Percentiles rank a stretch among this genome's conserved stretches.
Conservation (phyloP, 768 basidiomycete genomes). For the Cyclocybe cylindracea region DNA sequence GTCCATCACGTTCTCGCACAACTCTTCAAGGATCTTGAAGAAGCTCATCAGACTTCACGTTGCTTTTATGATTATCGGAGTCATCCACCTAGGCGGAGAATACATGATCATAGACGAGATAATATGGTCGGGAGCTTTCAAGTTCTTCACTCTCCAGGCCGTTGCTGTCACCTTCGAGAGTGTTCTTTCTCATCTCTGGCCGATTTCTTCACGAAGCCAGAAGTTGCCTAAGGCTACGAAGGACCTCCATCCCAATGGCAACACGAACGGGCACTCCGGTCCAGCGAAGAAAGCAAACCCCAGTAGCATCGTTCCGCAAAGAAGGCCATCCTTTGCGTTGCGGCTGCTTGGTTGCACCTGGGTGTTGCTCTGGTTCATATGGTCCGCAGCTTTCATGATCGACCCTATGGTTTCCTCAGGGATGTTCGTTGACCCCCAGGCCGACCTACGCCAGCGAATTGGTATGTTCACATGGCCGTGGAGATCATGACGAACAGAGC, state of each 20-base stretch:
- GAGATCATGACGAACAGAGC: not conserved
- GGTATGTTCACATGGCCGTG: not conserved
- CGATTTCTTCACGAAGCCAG: not conserved
- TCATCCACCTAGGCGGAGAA: constrained; percentile 34
- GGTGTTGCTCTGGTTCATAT: constrained; percentile 24
- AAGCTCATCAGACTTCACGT: constrained; percentile 17
- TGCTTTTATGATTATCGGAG: constrained; percentile 32
- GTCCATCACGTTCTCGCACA: not conserved
- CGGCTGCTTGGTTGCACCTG: constrained; percentile 24
- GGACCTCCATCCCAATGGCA: not conserved
- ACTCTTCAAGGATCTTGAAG: not conserved
- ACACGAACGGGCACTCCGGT: not conserved
- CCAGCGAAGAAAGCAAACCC: constrained; percentile 1
- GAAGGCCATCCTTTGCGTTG: constrained; percentile 11
- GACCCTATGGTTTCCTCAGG: constrained; percentile 18
- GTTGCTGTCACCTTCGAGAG: constrained; percentile 25
- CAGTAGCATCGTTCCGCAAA: not conserved
- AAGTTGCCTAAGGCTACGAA: not conserved
- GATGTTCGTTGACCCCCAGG: constrained; percentile 17
- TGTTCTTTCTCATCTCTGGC: not conserved
- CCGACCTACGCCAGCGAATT: not conserved
- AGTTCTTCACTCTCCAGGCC: constrained; percentile 36
- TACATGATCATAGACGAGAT: constrained; percentile 26
- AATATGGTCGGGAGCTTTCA: constrained; percentile 24
- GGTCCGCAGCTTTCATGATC: constrained; percentile 23